Evolutionary conservation across 257 asterid genomes (phyloP).

Genomic region (Solanum chmielewskii): DNA sequence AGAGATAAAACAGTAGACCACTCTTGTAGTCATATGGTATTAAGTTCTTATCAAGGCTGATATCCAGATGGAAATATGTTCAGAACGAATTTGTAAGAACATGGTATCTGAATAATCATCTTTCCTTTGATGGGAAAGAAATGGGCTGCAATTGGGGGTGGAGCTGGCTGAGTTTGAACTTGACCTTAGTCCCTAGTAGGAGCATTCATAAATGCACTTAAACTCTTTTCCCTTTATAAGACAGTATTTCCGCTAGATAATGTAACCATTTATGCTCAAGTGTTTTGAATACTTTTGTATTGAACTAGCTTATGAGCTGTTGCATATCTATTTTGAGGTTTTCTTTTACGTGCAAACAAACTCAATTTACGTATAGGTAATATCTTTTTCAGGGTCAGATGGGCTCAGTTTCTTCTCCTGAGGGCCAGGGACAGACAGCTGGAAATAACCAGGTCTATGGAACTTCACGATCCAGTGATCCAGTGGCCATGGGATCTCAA

Average conservation of each 20-base stretch:
- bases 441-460: conserved; percentile 47
- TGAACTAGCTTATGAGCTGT: not conserved
- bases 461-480: conserved; percentile 37
- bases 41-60: not conserved
- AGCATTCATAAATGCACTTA: not conserved
- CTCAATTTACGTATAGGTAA: not conserved
- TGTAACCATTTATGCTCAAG: not conserved
- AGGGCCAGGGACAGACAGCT: conserved; percentile 46
- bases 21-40: not conserved
- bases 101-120: not conserved
- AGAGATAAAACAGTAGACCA: not conserved
- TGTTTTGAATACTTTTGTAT: not conserved
- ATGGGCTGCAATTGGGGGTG: not conserved
- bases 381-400: conserved; percentile 56
- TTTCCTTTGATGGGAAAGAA: not conserved
- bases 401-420: conserved; percentile 68
- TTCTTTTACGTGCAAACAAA: not conserved
- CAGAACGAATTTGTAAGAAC: not conserved
- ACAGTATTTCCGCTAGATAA: not conserved
- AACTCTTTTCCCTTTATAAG: not conserved
- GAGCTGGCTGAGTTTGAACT: not conserved
- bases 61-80: not conserved
- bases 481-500: conserved; percentile 40
- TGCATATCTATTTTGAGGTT: not conserved
- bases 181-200: not conserved